Base-by-base conservation (phyloP, 1,139 yeast species). In the Blastobotrys buckinghamii region DNA sequence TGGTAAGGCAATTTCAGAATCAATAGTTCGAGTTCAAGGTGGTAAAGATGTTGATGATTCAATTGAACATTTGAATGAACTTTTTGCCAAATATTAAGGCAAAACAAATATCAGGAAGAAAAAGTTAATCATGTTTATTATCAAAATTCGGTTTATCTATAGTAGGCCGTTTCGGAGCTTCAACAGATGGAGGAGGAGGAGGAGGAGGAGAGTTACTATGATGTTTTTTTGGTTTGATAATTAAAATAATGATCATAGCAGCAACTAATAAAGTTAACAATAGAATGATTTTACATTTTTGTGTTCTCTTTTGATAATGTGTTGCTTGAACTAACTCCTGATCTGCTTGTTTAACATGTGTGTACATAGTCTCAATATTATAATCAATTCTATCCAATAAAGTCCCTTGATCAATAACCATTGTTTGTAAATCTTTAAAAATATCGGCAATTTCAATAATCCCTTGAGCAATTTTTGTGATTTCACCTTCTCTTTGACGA, bases 391-490 rank as follows among this genome's bases (percentile, higher is more conserved):
- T 72, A 66, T 92, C 98, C 51, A 92, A 74, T 42, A 92, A 75
- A 0, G 97, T 88, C 1, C 98, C 98, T 67, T 92, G 98, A 62
- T 94, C 97, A 51, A 92, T 86, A 44, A 92, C 89, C 75, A 94
- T 75, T 30, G 81, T 79, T 60, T 94, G 97, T 78, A 92, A 79
- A 62, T 94, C 97, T 63, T 86, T 84, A 70, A 92, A 92, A 48
- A 94, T 92, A 1, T 94, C 88, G 40, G 94, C 85, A 1, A 92
- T 85, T 65, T 92, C 99, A 32, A 92, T 71, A 39, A 92, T 95
- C 41, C 97, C 96, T 74, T 87, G 88, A 2, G 98, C 97, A 50
- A 94, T 76, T 58, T 84, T 84, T 27, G 85, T 84, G 44, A 94
- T 92, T 61, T 92, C 98, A 48, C 80, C 77, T 62, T 92, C 98